Percentiles rank a stretch among this genome's conserved stretches.
Conservation (phyloP, 306 rosid species). For the Cucumis sativus region DNA sequence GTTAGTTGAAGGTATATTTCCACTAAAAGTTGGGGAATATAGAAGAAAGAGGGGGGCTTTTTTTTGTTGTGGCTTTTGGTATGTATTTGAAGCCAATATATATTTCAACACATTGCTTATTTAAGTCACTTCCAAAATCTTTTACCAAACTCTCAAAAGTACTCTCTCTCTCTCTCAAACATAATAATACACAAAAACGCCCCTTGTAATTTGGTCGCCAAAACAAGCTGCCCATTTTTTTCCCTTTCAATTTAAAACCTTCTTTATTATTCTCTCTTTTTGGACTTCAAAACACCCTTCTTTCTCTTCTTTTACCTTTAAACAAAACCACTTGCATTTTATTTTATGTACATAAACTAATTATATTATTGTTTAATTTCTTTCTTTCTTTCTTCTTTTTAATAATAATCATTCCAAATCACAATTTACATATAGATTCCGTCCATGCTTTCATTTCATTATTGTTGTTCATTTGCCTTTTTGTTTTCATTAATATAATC, state of each 20-base stretch:
- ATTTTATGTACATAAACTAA: not conserved
- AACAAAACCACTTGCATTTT: not conserved
- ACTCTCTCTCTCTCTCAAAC: not conserved
- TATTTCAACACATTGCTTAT: not conserved
- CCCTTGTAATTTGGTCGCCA: not conserved
- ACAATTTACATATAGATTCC: not conserved
- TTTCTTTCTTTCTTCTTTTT: not conserved
- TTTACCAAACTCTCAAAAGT: not conserved
- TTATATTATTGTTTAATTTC: not conserved
- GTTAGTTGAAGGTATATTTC: not conserved
- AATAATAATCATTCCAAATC: not conserved
- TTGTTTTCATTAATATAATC: no score
- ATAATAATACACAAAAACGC: not conserved
- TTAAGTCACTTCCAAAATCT: not conserved
- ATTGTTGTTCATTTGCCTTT: no score
- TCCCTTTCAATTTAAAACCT: not conserved
- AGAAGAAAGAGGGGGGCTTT: not conserved
- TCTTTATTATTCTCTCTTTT: not conserved
- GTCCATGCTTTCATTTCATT: not conserved
- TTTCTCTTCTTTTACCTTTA: not conserved
- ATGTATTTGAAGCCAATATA: not conserved
- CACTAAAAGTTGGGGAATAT: not conserved
- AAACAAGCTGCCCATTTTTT: not conserved
- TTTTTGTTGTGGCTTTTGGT: not conserved
- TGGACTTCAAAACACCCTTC: not conserved